Conservation (phyloP, 768 basidiomycete genomes). For the Calocybe indica region DNA sequence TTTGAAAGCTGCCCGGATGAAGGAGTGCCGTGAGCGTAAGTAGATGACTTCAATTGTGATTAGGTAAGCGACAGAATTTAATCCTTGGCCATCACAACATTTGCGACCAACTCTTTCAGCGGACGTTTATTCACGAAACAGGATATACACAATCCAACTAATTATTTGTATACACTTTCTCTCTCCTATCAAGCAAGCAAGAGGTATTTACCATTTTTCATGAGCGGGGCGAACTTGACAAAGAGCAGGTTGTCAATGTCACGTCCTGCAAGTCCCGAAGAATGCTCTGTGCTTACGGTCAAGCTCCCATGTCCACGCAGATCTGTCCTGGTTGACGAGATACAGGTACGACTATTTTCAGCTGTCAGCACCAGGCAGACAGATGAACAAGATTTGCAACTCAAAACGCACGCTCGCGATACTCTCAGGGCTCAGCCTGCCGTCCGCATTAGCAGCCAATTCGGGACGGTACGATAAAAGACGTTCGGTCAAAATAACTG, state of each 20-base stretch:
- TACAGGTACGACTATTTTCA: slow-evolving; percentile 54
- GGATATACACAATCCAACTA: too few species aligned
- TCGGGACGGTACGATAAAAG: slow-evolving; percentile 18
- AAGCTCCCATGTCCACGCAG: slow-evolving; percentile 76
- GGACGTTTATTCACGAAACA: too few species aligned
- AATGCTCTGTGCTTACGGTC: slow-evolving; percentile 44
- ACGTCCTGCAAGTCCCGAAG: background rate
- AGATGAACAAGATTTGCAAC: background rate
- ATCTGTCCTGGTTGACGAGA: slow-evolving; percentile 62
- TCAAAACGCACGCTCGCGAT: slow-evolving; percentile 54
- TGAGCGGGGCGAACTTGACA: slow-evolving; percentile 7
- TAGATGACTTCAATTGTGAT: too few species aligned
- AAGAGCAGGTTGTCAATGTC: slow-evolving; percentile 11
- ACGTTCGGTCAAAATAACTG: slow-evolving; percentile 32
- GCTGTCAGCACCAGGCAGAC: background rate
- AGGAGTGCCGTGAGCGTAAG: too few species aligned
- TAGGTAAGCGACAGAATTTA: too few species aligned
- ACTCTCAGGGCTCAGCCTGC: slow-evolving; percentile 53
- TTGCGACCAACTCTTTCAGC: too few species aligned
- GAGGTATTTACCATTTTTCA: slow-evolving; percentile 8
- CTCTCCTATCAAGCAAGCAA: background rate
- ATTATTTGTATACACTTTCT: too few species aligned
- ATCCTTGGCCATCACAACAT: too few species aligned
- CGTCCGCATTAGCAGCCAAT: slow-evolving; percentile 40
- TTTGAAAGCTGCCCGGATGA: too few species aligned